Base-by-base conservation (phyloP, 1,284 basidiomycete genomes). In the Mycena citricolor region DNA sequence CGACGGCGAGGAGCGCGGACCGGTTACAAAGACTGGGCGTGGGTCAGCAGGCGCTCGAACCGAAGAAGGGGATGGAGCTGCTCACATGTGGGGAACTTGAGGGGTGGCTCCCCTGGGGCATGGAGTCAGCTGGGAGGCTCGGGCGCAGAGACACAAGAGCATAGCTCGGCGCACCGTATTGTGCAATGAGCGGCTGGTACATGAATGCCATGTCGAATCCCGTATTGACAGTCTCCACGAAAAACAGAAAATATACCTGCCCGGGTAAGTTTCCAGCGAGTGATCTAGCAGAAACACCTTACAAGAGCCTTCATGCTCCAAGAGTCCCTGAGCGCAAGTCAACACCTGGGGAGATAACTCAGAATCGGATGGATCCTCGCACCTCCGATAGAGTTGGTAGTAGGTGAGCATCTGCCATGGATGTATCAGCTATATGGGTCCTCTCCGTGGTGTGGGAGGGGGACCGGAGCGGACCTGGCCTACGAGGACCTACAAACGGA, bases 161-260 rank as follows among this genome's bases (percentile, higher is more conserved):
- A n/a, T n/a, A n/a, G n/a, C n/a, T n/a, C n/a, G n/a, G n/a, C 63
- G 12, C 30, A 70, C 73, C 71, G 39, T 67, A 73, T 28, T 65
- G 54, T 20, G 64, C 32, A 24, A 75, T 67, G 8, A 76, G 61
- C 8, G 74, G 71, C 45, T 76, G 63, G 35, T 70, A 76, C 50
- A 76, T 65, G 57, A 75, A 63, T 4, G 58, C 65, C 33, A 71
- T 68, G 49, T 74, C 66, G 44, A 66, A 68, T 5, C 41, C 64
- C 5, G 68, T 71, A 49, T 74, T 75, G 5, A 65, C 42, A 0
- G 71, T 70, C 42, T 76, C 74, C 16, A 67, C 50, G 17, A 69
- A 34, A 35, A 76, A 66, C 3, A 76, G 55, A 50, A 68, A 70
- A 10, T 63, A 34, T 2, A 75, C 65, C 71, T 74, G 40, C 20